Conservation (phyloP, 2,329 filamentous ascomycete genomes). For the Ophiostoma tasmaniense region DNA sequence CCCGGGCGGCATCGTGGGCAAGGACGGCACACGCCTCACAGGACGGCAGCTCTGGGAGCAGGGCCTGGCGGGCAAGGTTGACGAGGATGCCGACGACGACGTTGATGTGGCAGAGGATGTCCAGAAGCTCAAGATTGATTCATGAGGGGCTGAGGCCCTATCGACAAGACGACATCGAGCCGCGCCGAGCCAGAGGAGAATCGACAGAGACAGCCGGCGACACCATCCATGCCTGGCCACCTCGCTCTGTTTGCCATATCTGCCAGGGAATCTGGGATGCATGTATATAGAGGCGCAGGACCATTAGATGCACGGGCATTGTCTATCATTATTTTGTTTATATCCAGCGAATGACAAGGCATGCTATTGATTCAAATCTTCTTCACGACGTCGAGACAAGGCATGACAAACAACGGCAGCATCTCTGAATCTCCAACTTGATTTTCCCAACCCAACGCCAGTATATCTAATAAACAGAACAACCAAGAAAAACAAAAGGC, state of each 20-base stretch:
- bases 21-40: constrained; percentile 65
- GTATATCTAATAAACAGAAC: background rate
- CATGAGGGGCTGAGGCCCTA: background rate
- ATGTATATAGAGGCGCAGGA: background rate
- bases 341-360: background rate
- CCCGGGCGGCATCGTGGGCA: constrained; percentile 46
- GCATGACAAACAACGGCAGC: background rate
- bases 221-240: background rate
- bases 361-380: background rate
- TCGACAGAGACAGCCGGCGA: background rate
- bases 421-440: background rate
- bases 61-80: constrained; percentile 58
- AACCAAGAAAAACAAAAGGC: background rate
- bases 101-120: constrained; percentile 56
- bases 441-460: background rate
- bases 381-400: no score
- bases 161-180: background rate
- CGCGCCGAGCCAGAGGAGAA: background rate
- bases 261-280: background rate
- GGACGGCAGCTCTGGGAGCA: constrained; percentile 72
- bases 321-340: background rate
- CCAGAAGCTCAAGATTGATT: constrained; percentile 64
- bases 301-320: background rate
- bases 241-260: background rate
- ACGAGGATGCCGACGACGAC: constrained; percentile 60